A percentile compares a stretch with the other conserved stretches of the same genome.
Evolutionary conservation across 2,329 filamentous ascomycete species (phyloP).

Genomic region (Mariannaea elegans): DNA sequence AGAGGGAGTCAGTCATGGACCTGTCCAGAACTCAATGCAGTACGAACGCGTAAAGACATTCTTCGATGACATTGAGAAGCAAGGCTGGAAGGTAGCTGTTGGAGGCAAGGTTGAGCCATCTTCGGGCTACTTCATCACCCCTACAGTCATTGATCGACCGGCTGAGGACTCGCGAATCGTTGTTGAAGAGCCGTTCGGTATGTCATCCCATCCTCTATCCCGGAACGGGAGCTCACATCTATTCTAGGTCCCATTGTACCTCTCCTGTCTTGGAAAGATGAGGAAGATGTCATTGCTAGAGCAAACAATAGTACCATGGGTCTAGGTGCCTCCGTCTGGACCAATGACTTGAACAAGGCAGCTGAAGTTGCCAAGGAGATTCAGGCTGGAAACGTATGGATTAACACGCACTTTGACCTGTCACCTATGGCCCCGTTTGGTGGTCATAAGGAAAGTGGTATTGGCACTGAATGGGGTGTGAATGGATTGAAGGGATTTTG

Average conservation of each 20-base stretch:
- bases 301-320: slow-evolving; percentile 64
- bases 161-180: slow-evolving; percentile 65
- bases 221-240: background rate
- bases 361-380: slow-evolving; percentile 61
- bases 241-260: slow-evolving; percentile 65
- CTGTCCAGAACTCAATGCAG: slow-evolving; percentile 72
- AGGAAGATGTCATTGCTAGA: slow-evolving; percentile 66
- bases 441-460: slow-evolving; percentile 55
- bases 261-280: slow-evolving; percentile 66
- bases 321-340: slow-evolving; percentile 66
- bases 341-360: slow-evolving; percentile 58
- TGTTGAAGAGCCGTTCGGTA: slow-evolving; percentile 60
- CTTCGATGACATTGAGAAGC: slow-evolving; percentile 61
- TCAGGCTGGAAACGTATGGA: slow-evolving; percentile 67
- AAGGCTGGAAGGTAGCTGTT: slow-evolving; percentile 52
- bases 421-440: slow-evolving; percentile 49
- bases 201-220: background rate
- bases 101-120: slow-evolving; percentile 35
- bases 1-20: slow-evolving; percentile 56
- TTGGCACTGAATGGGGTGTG: slow-evolving; percentile 53
- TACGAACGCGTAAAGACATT: slow-evolving; percentile 59
- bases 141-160: slow-evolving; percentile 68
- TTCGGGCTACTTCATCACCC: slow-evolving; percentile 64
- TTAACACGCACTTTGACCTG: slow-evolving; percentile 64
- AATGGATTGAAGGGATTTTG: slow-evolving; percentile 41